Evolutionary conservation across 31 red algal species (phyloP), one percentile per base, ranked within the genome.

Genomic region (Asparagopsis taxiformis): DNA sequence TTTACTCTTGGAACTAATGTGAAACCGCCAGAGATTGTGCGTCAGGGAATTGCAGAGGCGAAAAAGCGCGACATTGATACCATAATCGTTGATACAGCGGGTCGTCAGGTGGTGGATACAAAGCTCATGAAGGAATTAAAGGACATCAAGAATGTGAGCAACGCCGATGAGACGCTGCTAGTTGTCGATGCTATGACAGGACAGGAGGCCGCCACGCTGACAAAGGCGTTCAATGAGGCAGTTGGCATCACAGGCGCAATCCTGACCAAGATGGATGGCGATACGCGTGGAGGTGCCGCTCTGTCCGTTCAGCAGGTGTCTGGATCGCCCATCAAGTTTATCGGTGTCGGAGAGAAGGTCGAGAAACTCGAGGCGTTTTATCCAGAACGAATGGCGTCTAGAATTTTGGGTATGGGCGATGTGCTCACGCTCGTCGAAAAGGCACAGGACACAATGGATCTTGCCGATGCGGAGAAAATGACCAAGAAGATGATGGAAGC

Each of bases 331-430:
- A 94, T 99, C 49, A 89, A 93, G 54, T 99, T 92, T 56, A 74
- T 89, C 26, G 97, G 97, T 50, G 79, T 85, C 20, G 92, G 92
- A 20, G 97, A 99, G 51, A 89, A 95, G 51, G 65, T 99, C 0
- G 88, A 95, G 34, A 93, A 90, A 44, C 82, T 99, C 6, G 92
- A 99, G 55, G 64, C 80, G 21, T 99, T 99, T 57, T 95, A 84
- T 65, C 91, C 97, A 35, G 92, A 99, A 44, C 72, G 97, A 28
- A 95, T 95, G 84, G 92, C 97, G 7, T 90, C 82, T 24, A 58
- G 97, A 25, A 99, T 99, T 62, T 59, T 99, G 32, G 97, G 91
- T 24, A 99, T 99, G 97, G 97, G 97, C 37, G 97, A 99, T 72
- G 82, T 99, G 57, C 62, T 95, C 8, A 70, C 97, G 11, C 72